Conservation (phyloP, 257 asterid genomes). For the Solanum tacnaense region DNA sequence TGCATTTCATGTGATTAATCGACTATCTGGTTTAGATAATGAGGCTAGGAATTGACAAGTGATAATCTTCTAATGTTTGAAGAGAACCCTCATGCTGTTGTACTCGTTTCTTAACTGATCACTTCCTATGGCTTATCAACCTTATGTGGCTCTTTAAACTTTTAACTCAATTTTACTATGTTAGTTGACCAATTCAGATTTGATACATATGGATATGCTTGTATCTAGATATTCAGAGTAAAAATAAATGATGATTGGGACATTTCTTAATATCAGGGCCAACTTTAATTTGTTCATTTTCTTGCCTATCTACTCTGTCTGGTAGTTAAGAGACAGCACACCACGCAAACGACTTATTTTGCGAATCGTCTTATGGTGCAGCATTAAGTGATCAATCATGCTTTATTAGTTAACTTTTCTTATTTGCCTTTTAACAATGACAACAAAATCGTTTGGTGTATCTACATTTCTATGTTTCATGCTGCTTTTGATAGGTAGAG, state of each 20-base stretch:
- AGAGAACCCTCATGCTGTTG: neutral
- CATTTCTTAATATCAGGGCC: neutral
- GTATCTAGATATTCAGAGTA: neutral
- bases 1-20: neutral
- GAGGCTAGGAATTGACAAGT: neutral
- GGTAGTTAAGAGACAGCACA: neutral
- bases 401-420: neutral
- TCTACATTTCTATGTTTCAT: neutral
- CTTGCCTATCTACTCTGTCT: neutral
- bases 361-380: neutral
- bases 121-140: neutral
- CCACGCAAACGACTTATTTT: neutral
- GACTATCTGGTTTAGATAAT: neutral
- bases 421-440: neutral
- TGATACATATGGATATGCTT: neutral
- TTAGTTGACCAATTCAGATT: neutral
- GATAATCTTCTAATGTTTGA: neutral
- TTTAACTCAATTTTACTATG: neutral
- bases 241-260: neutral
- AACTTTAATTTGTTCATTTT: neutral
- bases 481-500: neutral
- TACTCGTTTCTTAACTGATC: neutral
- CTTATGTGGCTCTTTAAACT: neutral
- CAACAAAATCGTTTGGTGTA: neutral
- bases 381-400: neutral